Conservation (phyloP, 2,329 filamentous ascomycete species). For the Fusarium globosum region DNA sequence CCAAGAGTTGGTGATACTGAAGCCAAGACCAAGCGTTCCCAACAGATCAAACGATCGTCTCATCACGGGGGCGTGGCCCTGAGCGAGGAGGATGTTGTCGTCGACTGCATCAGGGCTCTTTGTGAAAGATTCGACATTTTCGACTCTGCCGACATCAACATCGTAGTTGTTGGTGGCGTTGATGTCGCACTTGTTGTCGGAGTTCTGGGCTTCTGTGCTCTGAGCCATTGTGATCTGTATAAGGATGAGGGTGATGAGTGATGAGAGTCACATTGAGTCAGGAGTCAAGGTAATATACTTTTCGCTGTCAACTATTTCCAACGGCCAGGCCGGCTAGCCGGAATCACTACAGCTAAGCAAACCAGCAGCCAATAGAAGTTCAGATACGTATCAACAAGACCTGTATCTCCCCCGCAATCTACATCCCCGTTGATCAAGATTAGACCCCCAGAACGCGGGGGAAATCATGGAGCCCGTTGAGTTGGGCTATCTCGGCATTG, state of each 20-base stretch:
- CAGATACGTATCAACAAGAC: background rate
- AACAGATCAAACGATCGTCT: background rate
- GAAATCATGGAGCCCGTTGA: background rate
- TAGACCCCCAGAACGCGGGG: background rate
- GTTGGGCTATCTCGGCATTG: background rate
- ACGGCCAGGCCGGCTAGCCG: background rate
- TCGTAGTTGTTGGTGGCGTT: background rate
- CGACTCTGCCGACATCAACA: background rate
- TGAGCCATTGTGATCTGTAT: background rate
- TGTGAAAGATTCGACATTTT: background rate
- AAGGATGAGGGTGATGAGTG: background rate
- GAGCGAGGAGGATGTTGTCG: background rate
- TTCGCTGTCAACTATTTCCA: rapidly evolving
- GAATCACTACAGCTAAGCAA: background rate
- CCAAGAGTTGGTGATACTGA: background rate
- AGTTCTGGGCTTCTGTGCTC: background rate
- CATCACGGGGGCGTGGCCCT: background rate
- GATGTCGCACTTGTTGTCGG: background rate
- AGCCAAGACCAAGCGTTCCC: background rate
- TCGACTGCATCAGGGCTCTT: background rate
- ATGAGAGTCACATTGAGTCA: background rate
- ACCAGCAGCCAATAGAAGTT: background rate
- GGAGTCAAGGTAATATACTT: background rate
- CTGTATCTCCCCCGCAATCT: background rate
- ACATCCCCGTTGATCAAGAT: background rate